phyloP scores from a whole-genome alignment of 1,284 basidiomycete species.

The Naganishia liquefaciens region DNA sequence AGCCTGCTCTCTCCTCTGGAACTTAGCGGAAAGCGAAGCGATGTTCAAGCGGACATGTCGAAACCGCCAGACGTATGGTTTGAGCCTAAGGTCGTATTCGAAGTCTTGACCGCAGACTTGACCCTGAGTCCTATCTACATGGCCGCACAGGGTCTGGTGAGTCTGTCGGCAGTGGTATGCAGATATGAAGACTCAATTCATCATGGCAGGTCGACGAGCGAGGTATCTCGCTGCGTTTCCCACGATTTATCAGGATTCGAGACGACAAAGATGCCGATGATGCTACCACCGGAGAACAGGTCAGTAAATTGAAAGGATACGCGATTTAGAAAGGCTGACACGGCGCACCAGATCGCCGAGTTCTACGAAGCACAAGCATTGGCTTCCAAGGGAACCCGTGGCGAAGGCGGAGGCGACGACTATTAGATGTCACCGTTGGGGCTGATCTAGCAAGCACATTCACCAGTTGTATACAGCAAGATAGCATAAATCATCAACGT shows the following conservation, averaged over 20 bases:
- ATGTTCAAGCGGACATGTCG: slow-evolving; percentile 80
- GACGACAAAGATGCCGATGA: slow-evolving; percentile 93
- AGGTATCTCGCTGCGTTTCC: slow-evolving; percentile 93
- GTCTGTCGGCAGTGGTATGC: slow-evolving; percentile 45
- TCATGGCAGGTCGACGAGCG: slow-evolving; percentile 71
- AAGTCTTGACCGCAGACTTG: slow-evolving; percentile 94
- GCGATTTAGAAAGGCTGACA: too few relatives aligned
- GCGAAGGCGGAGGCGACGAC: slow-evolving; percentile 70
- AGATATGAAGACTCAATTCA: slow-evolving; percentile 9
- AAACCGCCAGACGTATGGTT: slow-evolving; percentile 89
- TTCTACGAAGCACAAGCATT: slow-evolving; percentile 91
- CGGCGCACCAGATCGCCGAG: slow-evolving; percentile 76
- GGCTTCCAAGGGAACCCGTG: slow-evolving; percentile 65
- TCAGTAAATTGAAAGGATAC: slow-evolving; percentile 46
- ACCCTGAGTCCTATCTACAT: slow-evolving; percentile 91
- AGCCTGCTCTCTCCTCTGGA: slow-evolving; percentile 79
- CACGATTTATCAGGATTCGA: slow-evolving; percentile 84
- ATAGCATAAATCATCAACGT: not conserved
- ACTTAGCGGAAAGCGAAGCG: slow-evolving; percentile 66
- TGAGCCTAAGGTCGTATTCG: slow-evolving; percentile 94
- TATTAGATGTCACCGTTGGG: slow-evolving; percentile 61
- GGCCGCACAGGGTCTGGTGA: slow-evolving; percentile 89
- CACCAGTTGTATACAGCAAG: slow-evolving; percentile 9
- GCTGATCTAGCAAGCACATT: not conserved
- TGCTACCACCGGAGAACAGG: slow-evolving; percentile 88